Conservation (phyloP, 805 yeast species). For the Ogataea philodendri region DNA sequence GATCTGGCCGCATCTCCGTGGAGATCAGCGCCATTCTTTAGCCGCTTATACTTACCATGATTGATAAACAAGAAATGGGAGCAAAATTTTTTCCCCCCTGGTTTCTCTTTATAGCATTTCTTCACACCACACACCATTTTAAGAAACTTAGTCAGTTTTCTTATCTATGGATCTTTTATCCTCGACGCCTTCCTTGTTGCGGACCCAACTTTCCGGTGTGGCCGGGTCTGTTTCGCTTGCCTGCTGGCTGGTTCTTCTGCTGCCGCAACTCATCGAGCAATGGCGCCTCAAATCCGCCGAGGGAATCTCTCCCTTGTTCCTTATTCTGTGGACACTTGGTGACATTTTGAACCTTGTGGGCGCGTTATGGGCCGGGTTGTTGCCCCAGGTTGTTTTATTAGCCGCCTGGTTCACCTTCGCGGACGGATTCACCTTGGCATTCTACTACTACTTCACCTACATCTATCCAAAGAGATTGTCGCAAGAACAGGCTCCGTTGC, state of each 20-base stretch:
- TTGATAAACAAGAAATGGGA: background rate
- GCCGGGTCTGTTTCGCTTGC: constrained; percentile 73
- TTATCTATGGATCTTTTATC: constrained; percentile 8
- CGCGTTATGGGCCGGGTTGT: constrained; percentile 63
- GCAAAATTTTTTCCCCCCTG: constrained; percentile 3
- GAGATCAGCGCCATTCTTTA: constrained; percentile 12
- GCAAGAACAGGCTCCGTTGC: constrained; percentile 36
- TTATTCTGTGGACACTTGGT: constrained; percentile 69
- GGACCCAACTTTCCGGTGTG: constrained; percentile 54
- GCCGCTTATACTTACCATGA: constrained; percentile 11
- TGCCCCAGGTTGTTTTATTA: constrained; percentile 66
- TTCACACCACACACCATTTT: constrained; percentile 1
- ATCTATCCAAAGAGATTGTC: constrained; percentile 38
- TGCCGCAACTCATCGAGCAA: constrained; percentile 79
- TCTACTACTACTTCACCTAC: constrained; percentile 57
- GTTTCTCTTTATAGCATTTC: background rate
- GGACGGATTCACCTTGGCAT: constrained; percentile 60
- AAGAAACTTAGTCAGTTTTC: background rate
- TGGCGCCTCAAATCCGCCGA: constrained; percentile 75
- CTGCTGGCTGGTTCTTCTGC: constrained; percentile 72
- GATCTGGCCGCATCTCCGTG: constrained; percentile 8
- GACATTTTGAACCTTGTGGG: constrained; percentile 69
- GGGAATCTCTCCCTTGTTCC: constrained; percentile 69
- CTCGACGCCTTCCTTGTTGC: constrained; percentile 29
- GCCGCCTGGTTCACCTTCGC: constrained; percentile 79